A percentile compares a stretch with the other conserved stretches of the same genome.
phyloP scores from a whole-genome alignment of 192 early-diverging fungal species.

The Coemansia sp. region DNA sequence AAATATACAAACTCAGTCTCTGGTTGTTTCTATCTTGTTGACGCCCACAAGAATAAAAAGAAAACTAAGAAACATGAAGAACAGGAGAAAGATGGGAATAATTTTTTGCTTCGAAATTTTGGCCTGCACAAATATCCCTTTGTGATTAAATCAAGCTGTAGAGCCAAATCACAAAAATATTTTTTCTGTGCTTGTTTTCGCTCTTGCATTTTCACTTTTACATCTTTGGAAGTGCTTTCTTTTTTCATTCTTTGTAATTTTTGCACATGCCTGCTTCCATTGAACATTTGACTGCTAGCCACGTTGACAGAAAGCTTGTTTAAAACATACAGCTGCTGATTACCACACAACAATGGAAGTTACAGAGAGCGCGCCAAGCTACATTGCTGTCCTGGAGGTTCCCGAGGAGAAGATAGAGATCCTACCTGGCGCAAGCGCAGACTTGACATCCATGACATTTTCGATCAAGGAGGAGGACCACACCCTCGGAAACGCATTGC shows the following conservation, averaged over 20 bases:
- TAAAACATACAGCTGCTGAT: neutral
- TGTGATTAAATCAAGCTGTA: too few relatives aligned
- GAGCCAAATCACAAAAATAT: too few relatives aligned
- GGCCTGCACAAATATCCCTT: too few relatives aligned
- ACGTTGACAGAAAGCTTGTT: neutral
- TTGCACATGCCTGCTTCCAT: neutral
- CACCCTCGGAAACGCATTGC: slow-evolving; percentile 91
- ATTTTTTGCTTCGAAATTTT: too few relatives aligned
- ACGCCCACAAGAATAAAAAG: neutral
- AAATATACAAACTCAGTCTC: neutral
- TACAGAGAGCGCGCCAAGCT: slow-evolving; percentile 12
- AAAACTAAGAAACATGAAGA: neutral
- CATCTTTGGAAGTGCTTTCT: too few relatives aligned
- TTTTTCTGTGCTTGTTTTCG: neutral
- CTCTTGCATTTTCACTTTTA: too few relatives aligned
- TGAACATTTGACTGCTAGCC: neutral
- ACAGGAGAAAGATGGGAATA: too few relatives aligned
- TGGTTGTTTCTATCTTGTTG: neutral
- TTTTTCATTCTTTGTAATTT: neutral
- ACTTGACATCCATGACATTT: slow-evolving; percentile 83
- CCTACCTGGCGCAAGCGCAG: slow-evolving; percentile 60
- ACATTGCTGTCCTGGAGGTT: slow-evolving; percentile 43
- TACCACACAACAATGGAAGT: slow-evolving; percentile 16
- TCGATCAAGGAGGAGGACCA: slow-evolving; percentile 92
- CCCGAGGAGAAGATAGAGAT: slow-evolving; percentile 45